Evolutionary conservation across 805 yeast genomes (phyloP).

Genomic region (Sugiyamaella americana): DNA sequence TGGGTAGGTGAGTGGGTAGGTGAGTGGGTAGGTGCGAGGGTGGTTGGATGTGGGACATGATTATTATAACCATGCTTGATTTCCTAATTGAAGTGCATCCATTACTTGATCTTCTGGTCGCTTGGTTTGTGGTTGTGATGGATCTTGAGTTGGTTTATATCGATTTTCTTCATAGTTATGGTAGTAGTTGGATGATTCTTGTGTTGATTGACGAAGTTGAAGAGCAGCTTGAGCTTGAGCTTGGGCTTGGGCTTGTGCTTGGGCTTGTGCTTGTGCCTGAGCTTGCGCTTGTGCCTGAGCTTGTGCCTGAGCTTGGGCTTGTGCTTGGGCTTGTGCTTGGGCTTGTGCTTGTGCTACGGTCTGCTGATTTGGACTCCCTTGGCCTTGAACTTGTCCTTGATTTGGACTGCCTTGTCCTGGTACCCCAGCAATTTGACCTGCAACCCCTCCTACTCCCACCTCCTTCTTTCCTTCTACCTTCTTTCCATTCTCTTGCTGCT

Average conservation of each 20-base stretch:
- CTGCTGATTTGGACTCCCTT: slow-evolving; percentile 9
- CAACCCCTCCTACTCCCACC: slow-evolving; percentile 2
- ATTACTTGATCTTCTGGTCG: slow-evolving; percentile 7
- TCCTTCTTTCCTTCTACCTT: not conserved
- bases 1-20: no score
- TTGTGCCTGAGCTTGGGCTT: not conserved
- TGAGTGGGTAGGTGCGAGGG: no score
- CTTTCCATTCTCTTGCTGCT: slow-evolving; percentile 8
- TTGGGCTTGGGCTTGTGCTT: not conserved
- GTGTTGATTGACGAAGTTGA: not conserved
- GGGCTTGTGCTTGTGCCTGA: not conserved
- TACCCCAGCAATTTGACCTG: slow-evolving; percentile 7
- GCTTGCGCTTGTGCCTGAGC: not conserved
- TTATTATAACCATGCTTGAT: slow-evolving; percentile 1
- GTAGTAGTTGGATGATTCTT: not conserved
- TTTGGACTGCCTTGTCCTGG: not conserved
- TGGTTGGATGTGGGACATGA: no score
- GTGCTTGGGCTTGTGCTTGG: slow-evolving; percentile 8
- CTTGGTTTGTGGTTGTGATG: slow-evolving; percentile 3
- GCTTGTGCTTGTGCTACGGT: slow-evolving; percentile 7
- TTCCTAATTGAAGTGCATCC: slow-evolving; percentile 3
- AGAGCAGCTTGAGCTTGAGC: not conserved
- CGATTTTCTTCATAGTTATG: not conserved
- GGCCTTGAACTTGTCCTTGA: slow-evolving; percentile 12
- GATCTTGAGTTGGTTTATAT: not conserved